Conservation (phyloP, 1,284 basidiomycete species). For the Ceratobasidium sp. region DNA sequence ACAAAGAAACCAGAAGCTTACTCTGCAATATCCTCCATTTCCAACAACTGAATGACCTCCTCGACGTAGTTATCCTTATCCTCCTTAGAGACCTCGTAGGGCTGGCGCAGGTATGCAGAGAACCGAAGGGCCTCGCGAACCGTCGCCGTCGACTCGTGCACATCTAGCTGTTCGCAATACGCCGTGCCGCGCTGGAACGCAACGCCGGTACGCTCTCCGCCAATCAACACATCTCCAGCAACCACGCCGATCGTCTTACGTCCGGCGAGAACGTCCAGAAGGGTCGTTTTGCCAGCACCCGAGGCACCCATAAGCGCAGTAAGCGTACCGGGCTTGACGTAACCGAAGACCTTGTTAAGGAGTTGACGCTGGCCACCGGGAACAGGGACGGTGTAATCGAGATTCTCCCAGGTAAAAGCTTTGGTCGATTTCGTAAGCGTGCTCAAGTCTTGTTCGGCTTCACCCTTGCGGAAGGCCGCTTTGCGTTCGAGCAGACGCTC, state of each 20-base stretch:
- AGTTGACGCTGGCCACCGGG: constrained; percentile 60
- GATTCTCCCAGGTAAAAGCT: constrained; percentile 59
- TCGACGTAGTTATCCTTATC: constrained; percentile 64
- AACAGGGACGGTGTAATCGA: constrained; percentile 61
- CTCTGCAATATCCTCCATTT: constrained; percentile 61
- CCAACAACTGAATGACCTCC: constrained; percentile 62
- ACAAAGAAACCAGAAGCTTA: constrained; percentile 56
- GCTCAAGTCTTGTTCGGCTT: constrained; percentile 30
- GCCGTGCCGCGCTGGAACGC: constrained; percentile 64
- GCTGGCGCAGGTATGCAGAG: constrained; percentile 67
- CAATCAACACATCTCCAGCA: constrained; percentile 61
- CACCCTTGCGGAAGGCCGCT: constrained; percentile 45
- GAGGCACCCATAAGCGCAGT: constrained; percentile 69
- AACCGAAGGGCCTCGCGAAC: constrained; percentile 67
- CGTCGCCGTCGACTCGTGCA: constrained; percentile 64
- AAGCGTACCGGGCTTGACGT: constrained; percentile 64
- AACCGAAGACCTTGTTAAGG: constrained; percentile 64
- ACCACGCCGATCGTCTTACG: constrained; percentile 63
- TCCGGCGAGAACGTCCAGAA: constrained; percentile 64
- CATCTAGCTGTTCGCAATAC: constrained; percentile 61
- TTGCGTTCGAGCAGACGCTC: constrained; percentile 67
- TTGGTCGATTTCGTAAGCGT: constrained; percentile 45
- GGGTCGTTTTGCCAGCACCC: constrained; percentile 64
- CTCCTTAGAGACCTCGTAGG: constrained; percentile 57
- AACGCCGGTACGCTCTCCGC: constrained; percentile 59